These are phyloP conservation scores for Trypanosoma grayi DNA, from an alignment of 208 protist species.

Conservation along the genomic window DNA sequence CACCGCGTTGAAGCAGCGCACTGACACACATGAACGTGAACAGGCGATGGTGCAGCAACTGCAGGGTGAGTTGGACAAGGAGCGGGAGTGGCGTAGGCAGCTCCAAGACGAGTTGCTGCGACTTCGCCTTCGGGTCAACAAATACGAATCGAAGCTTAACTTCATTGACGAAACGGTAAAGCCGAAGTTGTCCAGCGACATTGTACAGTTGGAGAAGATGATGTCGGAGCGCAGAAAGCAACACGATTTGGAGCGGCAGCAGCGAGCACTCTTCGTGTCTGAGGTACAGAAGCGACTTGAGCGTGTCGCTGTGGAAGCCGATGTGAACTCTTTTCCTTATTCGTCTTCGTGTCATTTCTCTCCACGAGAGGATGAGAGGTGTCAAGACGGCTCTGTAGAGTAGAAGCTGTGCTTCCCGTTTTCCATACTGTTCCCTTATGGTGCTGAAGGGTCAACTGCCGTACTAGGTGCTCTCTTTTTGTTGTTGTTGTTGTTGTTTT, in stretches of 20 bases:
- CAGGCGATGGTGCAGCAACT: not conserved
- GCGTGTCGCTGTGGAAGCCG: not conserved
- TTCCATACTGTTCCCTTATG: too few relatives aligned
- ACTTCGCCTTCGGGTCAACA: constrained; percentile 24
- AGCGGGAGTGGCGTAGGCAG: constrained; percentile 14
- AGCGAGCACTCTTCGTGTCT: not conserved
- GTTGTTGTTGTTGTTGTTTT: constrained; percentile 7
- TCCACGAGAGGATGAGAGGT: not conserved
- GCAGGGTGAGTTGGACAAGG: constrained; percentile 9
- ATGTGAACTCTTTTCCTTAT: constrained; percentile 1
- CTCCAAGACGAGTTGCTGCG: constrained; percentile 23
- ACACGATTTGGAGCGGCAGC: constrained; percentile 1
- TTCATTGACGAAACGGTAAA: constrained; percentile 39
- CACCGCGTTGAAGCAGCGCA: not conserved
- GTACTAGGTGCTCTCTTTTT: not conserved
- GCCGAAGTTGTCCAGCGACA: constrained; percentile 27
- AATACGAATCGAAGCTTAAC: constrained; percentile 35
- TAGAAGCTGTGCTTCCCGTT: too few relatives aligned
- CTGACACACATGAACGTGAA: not conserved
- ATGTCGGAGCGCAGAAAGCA: constrained; percentile 9
- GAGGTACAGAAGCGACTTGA: constrained; percentile 16
- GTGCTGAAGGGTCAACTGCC: not conserved
- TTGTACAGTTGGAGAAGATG: constrained; percentile 27
- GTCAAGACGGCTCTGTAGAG: too few relatives aligned
- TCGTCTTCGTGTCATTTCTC: not conserved